phyloP scores from a whole-genome alignment of 1,284 basidiomycete genomes.

The Ceratorhiza oryzae-sativae region DNA sequence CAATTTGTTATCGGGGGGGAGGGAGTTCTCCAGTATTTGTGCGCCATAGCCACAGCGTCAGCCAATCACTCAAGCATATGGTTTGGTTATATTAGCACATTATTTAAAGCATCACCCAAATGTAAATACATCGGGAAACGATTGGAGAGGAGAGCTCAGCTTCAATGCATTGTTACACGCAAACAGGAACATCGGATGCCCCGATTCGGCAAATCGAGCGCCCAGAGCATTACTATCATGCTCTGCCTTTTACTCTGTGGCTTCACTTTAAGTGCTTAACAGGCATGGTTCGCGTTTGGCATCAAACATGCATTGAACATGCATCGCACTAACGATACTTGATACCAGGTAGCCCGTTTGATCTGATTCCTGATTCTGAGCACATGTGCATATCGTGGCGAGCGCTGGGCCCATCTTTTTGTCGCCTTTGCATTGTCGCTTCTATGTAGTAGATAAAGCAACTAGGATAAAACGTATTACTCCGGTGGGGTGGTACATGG shows the following conservation, averaged over 20 bases:
- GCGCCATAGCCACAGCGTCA: too few relatives aligned
- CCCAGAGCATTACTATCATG: background rate
- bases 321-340: background rate
- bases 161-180: conserved; percentile 6
- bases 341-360: background rate
- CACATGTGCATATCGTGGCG: background rate
- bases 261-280: background rate
- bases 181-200: conserved; percentile 1
- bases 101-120: too few relatives aligned
- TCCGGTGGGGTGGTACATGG: background rate
- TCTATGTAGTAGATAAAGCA: too few relatives aligned
- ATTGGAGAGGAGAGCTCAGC: background rate
- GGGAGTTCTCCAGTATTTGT: too few relatives aligned
- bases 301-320: background rate
- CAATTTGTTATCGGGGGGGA: too few relatives aligned
- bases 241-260: background rate
- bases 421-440: too few relatives aligned
- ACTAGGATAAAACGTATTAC: background rate
- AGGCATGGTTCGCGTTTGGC: background rate
- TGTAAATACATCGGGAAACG: background rate
- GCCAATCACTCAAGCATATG: too few relatives aligned
- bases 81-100: too few relatives aligned
- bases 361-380: background rate
- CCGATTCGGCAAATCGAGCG: background rate
- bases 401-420: background rate